phyloP scores from a whole-genome alignment of 495 filamentous ascomycete species.

The Parachaetomium inaequale region DNA sequence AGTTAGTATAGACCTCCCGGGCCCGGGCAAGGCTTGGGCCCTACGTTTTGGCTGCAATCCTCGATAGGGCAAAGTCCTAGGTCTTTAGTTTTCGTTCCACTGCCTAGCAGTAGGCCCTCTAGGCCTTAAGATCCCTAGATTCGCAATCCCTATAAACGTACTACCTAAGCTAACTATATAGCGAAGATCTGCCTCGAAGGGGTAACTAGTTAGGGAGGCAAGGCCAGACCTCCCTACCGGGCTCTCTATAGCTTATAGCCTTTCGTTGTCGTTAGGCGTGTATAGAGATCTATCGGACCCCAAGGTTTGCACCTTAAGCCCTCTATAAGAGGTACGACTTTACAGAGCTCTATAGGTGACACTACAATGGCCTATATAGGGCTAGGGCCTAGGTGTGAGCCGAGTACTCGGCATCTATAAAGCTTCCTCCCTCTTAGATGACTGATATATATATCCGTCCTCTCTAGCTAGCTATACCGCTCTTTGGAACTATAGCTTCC shows the following conservation, averaged over 20 bases:
- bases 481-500: not conserved
- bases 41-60: no score
- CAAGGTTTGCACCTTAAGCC: slow-evolving; percentile 1
- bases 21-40: no score
- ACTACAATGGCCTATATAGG: not conserved
- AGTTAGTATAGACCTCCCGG: no score
- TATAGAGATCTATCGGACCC: not conserved
- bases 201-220: not conserved
- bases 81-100: no score
- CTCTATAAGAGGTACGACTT: not conserved
- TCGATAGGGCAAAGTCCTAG: no score
- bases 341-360: not conserved
- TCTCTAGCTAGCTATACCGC: not conserved
- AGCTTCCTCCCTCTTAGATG: not conserved
- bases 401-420: not conserved
- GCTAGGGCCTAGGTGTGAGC: not conserved
- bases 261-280: no score
- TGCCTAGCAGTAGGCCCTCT: no score
- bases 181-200: not conserved
- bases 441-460: not conserved
- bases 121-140: not conserved
- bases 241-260: no score
- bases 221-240: not conserved
- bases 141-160: not conserved
- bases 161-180: not conserved